Evolutionary conservation across 192 early-diverging fungal genomes (phyloP).

Genomic region (Entomortierella beljakovae): DNA sequence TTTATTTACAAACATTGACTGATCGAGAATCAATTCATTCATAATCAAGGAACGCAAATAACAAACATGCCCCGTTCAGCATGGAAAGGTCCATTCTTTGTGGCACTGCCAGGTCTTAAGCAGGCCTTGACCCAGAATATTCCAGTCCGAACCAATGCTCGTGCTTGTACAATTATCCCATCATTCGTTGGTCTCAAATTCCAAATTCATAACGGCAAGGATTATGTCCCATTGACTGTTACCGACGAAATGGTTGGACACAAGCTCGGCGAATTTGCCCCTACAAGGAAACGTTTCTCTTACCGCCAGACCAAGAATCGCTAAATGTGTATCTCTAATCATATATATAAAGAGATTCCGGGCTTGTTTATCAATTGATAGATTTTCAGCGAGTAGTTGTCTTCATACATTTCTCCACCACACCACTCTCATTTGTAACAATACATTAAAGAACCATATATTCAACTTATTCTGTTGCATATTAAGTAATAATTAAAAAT

Average conservation of each 20-base stretch:
- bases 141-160: conserved; percentile 79
- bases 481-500: background rate
- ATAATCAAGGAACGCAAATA: background rate
- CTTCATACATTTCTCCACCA: too few species aligned
- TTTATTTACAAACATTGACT: too few species aligned
- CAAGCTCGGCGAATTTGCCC: conserved; percentile 95
- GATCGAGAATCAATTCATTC: background rate
- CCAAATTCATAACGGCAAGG: conserved; percentile 94
- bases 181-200: conserved; percentile 89
- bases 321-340: too few species aligned
- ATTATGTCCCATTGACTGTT: conserved; percentile 84
- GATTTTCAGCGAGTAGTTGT: too few species aligned
- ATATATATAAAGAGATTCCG: too few species aligned
- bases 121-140: conserved; percentile 69
- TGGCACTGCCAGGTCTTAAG: conserved; percentile 68
- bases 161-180: conserved; percentile 92
- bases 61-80: conserved; percentile 68
- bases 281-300: conserved; percentile 85
- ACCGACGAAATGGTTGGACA: conserved; percentile 95
- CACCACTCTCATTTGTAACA: too few species aligned
- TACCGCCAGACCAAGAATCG: conserved; percentile 85
- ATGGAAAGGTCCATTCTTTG: conserved; percentile 75
- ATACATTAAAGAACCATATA: too few species aligned
- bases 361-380: too few species aligned
- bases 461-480: too few species aligned